Base-by-base conservation (phyloP, 192 early-diverging fungal genomes). In the Haplosporangium gracile region DNA sequence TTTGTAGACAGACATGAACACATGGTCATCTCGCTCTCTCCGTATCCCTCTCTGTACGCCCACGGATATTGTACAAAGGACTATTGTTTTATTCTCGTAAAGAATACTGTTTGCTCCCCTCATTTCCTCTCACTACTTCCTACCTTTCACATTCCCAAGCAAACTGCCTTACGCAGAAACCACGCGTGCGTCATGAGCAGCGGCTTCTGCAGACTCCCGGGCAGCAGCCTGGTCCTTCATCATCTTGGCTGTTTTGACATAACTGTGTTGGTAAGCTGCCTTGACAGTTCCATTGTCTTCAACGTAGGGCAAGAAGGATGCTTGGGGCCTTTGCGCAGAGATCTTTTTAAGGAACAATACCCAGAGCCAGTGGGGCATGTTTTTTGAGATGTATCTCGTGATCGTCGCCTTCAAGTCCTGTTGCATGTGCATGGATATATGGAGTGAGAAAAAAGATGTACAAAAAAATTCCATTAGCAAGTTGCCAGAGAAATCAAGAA, bases 291-390 rank as follows among this genome's bases (percentile, higher is more conserved):
- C 70, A 18, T 45, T 72, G 70, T 72, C 70, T 20, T 72, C 36
- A 9, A 72, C 70, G 13, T 45, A 72, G 11, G 70, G 70, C 42
- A 72, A 16, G 40, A 72, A 72, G n/a, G 70, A 20, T 1, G 43
- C 39, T 26, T 72, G 70, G 0, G 70, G 70, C 18, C 70, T 40
- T 20, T 72, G 40, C 5, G 71, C 71, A 24, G 38, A 26, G 5
- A 47, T 72, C 71, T 72, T 72, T 26, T 11, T 29, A 22, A 72
- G 71, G 15, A 72, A 29, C n/a, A 72, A 4, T 11, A 15, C n/a
- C 71, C 71, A 72, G 18, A 72, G 43, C 71, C 71, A 72, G 9
- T 42, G 40, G 5, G 71, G 71, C 24, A 72, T 42, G 45, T 72
- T 42, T 26, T 47, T 42, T 1, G 71, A 45, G 29, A 72, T 47